A percentile compares a stretch with the other conserved stretches of the same genome.
Evolutionary conservation across 441 rosid genomes (phyloP).

Genomic region (Hura crepitans): DNA sequence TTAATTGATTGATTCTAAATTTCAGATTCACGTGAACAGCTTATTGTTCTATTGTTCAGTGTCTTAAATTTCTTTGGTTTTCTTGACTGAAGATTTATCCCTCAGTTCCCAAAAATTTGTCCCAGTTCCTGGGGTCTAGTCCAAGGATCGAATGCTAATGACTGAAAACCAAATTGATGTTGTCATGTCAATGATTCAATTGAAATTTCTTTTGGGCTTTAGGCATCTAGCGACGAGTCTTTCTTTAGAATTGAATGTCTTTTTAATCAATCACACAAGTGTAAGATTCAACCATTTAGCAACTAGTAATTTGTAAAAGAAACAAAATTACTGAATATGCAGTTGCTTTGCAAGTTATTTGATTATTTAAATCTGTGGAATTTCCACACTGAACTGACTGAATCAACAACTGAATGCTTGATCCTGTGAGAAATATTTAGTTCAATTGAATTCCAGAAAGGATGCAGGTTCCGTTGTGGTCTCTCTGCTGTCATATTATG

Average conservation of each 20-base stretch:
- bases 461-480: background rate
- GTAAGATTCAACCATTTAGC: too few relatives aligned
- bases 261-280: too few relatives aligned
- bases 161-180: slow-evolving; percentile 3
- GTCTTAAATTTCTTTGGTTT: background rate
- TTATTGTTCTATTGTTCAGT: background rate
- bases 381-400: background rate
- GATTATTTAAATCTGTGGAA: background rate
- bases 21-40: background rate
- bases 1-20: background rate
- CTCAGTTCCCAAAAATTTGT: background rate
- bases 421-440: background rate
- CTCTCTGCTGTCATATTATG: background rate
- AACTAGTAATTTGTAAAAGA: background rate
- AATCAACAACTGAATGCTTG: background rate
- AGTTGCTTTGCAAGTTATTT: background rate
- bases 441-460: background rate
- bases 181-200: background rate
- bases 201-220: background rate
- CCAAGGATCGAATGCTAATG: background rate
- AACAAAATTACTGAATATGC: background rate
- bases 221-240: background rate
- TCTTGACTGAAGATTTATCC: background rate
- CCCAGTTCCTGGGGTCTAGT: background rate
- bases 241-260: background rate